Conservation (phyloP, 2,329 filamentous ascomycete species). For the Clonostachys sp. region DNA sequence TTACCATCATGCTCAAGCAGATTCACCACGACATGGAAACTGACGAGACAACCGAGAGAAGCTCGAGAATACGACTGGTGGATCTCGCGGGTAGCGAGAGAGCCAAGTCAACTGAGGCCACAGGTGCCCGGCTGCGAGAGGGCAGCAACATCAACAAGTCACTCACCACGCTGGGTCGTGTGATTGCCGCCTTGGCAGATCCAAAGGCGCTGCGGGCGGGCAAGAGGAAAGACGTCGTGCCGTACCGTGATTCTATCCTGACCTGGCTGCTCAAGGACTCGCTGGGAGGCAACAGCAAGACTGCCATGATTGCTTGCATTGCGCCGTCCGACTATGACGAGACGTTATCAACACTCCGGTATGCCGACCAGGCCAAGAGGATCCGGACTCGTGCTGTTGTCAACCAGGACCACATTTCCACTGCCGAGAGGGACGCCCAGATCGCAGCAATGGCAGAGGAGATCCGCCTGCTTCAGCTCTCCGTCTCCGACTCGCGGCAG, state of each 20-base stretch:
- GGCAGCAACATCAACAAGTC: constrained; percentile 99
- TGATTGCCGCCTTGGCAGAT: constrained; percentile 85
- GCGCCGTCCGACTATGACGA: constrained; percentile 95
- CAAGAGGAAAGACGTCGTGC: constrained; percentile 66
- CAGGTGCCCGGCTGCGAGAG: constrained; percentile 83
- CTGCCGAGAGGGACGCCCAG: constrained; percentile 89
- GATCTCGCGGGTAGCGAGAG: constrained; percentile 93
- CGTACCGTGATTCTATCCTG: constrained; percentile 84
- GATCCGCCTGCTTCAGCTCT: constrained; percentile 81
- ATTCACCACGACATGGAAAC: constrained; percentile 96
- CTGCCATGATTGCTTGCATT: constrained; percentile 98
- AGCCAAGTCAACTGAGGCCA: constrained; percentile 93
- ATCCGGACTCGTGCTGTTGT: constrained; percentile 92
- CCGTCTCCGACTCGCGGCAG: constrained; percentile 57
- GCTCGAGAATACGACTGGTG: constrained; percentile 88
- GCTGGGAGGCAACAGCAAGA: constrained; percentile 94
- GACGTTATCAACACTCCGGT: constrained; percentile 90
- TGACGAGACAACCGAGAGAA: constrained; percentile 95
- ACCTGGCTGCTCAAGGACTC: constrained; percentile 92
- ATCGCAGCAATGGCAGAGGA: constrained; percentile 94
- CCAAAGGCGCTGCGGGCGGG: constrained; percentile 53
- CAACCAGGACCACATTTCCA: constrained; percentile 91
- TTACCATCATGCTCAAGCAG: constrained; percentile 96
- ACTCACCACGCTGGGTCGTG: constrained; percentile 87
- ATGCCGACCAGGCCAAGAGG: constrained; percentile 95